Evolutionary conservation across 345 rosid species (phyloP), one percentile per base, ranked within the genome.

Genomic region (Heritiera littoralis): DNA sequence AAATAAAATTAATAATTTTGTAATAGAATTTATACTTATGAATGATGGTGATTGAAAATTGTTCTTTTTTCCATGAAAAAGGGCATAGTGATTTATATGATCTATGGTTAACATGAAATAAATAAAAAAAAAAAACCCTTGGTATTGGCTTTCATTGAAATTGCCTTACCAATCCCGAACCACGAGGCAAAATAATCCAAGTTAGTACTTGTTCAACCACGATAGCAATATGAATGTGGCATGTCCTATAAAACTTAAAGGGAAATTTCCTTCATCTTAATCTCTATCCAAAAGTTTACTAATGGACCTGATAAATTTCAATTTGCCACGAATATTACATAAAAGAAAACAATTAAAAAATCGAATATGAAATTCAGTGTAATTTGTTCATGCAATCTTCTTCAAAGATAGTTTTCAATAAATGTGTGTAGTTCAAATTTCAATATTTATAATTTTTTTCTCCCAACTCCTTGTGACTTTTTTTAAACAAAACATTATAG

Each of bases 181-280:
- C 51, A 64, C 30, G 8, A 59, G 7, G 12, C 28, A 38, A 18
- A 32, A 14, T 17, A 38, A 38, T 49, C 59, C 41, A 70, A 71
- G 23, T 32, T 52, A 8, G 75, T 72, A 72, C 75, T 69, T 69
- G 18, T 13, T 23, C n/a, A 30, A 72, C 5, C 59, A 72, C 12
- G 58, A 45, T 12, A 28, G 58, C n/a, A 69, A 69, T 32, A 8
- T 52, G 23, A 9, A 17, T 51, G 61, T 23, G 7, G 14, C 23
- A 1, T 51, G 40, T 51, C 59, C 55, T 49, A 71, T 51, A 51
- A 23, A 48, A 70, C 45, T 43, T 4, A 32, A 51, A 30, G 46
- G 61, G 76, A 72, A 72, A 72, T 72, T 72, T 72, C 76, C 76
- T 52, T 52, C 76, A 18, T 8, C 14, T 35, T 38, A 4, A 52